These are phyloP conservation scores for Pythium brassicae DNA, from an alignment of 352 stramenopile species.

Conservation along the genomic window DNA sequence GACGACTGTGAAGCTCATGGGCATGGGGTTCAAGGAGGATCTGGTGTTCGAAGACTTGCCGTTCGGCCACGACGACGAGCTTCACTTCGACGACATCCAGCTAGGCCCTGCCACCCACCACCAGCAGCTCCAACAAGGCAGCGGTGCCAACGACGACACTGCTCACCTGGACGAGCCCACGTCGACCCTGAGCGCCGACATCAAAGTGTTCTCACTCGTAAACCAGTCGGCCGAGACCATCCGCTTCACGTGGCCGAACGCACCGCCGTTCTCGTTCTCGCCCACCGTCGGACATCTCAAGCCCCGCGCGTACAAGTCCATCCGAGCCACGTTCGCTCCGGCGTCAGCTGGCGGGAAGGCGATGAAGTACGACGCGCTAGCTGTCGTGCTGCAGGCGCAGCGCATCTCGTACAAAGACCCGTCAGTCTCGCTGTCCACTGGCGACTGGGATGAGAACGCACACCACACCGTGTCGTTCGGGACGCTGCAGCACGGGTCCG, in stretches of 20 bases:
- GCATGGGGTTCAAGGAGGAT: slow-evolving; percentile 79
- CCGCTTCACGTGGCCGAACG: slow-evolving; percentile 68
- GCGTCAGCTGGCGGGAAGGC: slow-evolving; percentile 14
- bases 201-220: slow-evolving; percentile 73
- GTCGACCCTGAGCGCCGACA: slow-evolving; percentile 18
- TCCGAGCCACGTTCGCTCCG: slow-evolving; percentile 71
- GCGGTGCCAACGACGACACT: not conserved
- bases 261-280: slow-evolving; percentile 62
- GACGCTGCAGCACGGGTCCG: slow-evolving; percentile 11
- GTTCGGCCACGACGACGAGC: slow-evolving; percentile 58
- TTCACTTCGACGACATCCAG: slow-evolving; percentile 87
- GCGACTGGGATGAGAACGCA: slow-evolving; percentile 79
- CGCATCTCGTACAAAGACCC: slow-evolving; percentile 46
- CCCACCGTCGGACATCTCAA: slow-evolving; percentile 69
- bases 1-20: slow-evolving; percentile 63
- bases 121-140: not conserved
- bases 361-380: slow-evolving; percentile 31
- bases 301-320: slow-evolving; percentile 57
- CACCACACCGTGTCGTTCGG: slow-evolving; percentile 58
- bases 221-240: slow-evolving; percentile 60
- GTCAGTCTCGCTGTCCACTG: slow-evolving; percentile 16
- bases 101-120: slow-evolving; percentile 15
- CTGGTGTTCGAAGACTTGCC: slow-evolving; percentile 87
- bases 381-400: slow-evolving; percentile 38
- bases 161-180: not conserved